Evolutionary conservation across 345 rosid species (phyloP), one percentile per base, ranked within the genome.

Genomic region (Geranium brycei): DNA sequence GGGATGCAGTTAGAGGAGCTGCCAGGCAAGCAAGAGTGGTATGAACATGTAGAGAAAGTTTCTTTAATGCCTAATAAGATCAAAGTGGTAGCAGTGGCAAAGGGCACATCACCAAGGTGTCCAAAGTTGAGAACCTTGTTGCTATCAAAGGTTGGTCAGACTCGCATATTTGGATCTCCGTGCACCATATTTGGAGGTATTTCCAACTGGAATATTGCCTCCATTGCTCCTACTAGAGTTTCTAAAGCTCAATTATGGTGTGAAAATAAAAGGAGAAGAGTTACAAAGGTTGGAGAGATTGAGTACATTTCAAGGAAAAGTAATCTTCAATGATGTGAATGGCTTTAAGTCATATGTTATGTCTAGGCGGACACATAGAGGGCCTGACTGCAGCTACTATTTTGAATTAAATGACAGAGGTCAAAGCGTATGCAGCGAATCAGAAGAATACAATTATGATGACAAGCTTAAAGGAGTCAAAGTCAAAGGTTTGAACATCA

Each of bases 121-220:
- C 66, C 73, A 14, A 60, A 55, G 15, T 73, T 76, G 28, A 61
- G 41, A 19, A 61, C 61, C 2, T 38, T 75, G 3, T 65, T 75
- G 19, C 11, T 75, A 16, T 2, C 19, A 66, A 57, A 13, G 5
- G 3, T 59, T 72, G 53, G 38, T 40, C 17, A 64, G 66, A 16
- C 71, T 78, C 17, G 67, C 56, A 59, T 51, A 31, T 35, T 57
- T 77, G 6, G 47, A 73, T 58, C 69, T 73, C 10, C n/a, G 14
- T 15, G 31, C 23, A 0, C 14, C 3, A 23, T n/a, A n/a, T 4
- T 18, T 65, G 3, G 31, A 55, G 17, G 60, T 16, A 57, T 4
- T 72, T 0, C 76, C 74, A 0, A 7, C 59, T 23, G 63, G 69
- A 10, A 51, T 77, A 32, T 31, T 73, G 2, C 35, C 62, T 4